Conservation (phyloP, 2,329 filamentous ascomycete species). For the Diplocarpon mali region DNA sequence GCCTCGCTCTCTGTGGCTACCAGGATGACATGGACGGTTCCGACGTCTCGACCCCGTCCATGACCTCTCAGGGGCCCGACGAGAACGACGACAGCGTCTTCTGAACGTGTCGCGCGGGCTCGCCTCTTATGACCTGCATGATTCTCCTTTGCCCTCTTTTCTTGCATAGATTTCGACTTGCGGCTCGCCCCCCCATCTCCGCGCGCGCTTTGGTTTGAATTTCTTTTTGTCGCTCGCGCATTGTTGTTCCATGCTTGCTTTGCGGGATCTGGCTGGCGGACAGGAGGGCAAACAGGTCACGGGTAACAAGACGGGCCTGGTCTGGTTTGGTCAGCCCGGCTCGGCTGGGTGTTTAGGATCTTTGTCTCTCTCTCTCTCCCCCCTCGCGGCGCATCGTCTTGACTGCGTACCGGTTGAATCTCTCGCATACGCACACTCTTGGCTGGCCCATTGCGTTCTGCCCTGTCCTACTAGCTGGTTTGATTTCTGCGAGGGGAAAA, state of each 20-base stretch:
- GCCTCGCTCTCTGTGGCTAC: conserved; percentile 87
- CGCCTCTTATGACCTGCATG: conserved; percentile 28
- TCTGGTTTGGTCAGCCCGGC: conserved; percentile 16
- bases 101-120: no score
- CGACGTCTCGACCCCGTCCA: conserved; percentile 57
- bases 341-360: conserved; percentile 22
- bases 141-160: conserved; percentile 34
- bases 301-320: conserved; percentile 35
- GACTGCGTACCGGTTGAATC: conserved; percentile 18
- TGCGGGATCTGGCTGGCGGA: conserved; percentile 1
- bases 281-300: conserved; percentile 28
- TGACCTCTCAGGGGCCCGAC: conserved; percentile 60
- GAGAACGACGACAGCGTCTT: conserved; percentile 56
- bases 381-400: conserved; percentile 13
- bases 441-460: conserved; percentile 28
- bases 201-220: conserved; percentile 10
- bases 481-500: conserved; percentile 7
- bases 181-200: conserved; percentile 25
- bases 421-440: conserved; percentile 21
- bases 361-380: conserved; percentile 12
- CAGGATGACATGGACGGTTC: conserved; percentile 71
- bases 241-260: neutral
- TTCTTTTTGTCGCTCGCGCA: conserved; percentile 28
- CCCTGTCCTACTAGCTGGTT: conserved; percentile 24
- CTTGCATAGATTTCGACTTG: conserved; percentile 26